Percentiles rank a stretch among this genome's conserved stretches.
These are phyloP conservation scores for Cokeromyces recurvatus DNA, from an alignment of 371 early-diverging fungal genomes.

Conservation along the genomic window DNA sequence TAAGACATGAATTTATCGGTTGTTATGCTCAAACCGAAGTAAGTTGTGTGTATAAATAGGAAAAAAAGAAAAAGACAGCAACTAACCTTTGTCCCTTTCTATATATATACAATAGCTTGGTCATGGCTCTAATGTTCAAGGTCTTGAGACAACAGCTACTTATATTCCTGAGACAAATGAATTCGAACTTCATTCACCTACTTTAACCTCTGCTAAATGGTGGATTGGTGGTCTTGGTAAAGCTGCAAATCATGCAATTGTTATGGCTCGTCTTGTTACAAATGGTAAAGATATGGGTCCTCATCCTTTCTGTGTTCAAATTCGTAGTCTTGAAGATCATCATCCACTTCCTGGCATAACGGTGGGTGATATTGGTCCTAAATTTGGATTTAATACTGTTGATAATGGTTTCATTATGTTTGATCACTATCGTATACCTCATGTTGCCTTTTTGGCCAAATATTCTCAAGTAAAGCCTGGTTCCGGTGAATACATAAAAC, in stretches of 20 bases:
- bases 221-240: conserved; percentile 84
- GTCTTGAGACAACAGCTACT: conserved; percentile 88
- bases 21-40: conserved; percentile 84
- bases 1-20: conserved; percentile 73
- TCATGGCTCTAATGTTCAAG: conserved; percentile 80
- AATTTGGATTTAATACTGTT: conserved; percentile 75
- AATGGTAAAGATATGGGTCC: conserved; percentile 78
- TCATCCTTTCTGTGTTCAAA: conserved; percentile 83
- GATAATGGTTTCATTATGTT: conserved; percentile 87
- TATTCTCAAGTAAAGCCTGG: conserved; percentile 65
- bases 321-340: conserved; percentile 75
- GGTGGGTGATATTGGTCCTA: conserved; percentile 89
- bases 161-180: conserved; percentile 75
- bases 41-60: conserved; percentile 10
- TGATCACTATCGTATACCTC: conserved; percentile 74
- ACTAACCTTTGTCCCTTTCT: conserved; percentile 1
- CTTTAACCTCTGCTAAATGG: conserved; percentile 78
- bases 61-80: background rate
- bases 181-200: conserved; percentile 82
- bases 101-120: conserved; percentile 43
- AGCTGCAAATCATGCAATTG: conserved; percentile 75
- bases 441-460: conserved; percentile 73
- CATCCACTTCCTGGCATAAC: conserved; percentile 72
- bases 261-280: conserved; percentile 82
- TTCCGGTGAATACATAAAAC: conserved; percentile 65